Evolutionary conservation across 2,329 filamentous ascomycete species (phyloP), one percentile per base, ranked within the genome.

Genomic region (Elsinoe batatas): DNA sequence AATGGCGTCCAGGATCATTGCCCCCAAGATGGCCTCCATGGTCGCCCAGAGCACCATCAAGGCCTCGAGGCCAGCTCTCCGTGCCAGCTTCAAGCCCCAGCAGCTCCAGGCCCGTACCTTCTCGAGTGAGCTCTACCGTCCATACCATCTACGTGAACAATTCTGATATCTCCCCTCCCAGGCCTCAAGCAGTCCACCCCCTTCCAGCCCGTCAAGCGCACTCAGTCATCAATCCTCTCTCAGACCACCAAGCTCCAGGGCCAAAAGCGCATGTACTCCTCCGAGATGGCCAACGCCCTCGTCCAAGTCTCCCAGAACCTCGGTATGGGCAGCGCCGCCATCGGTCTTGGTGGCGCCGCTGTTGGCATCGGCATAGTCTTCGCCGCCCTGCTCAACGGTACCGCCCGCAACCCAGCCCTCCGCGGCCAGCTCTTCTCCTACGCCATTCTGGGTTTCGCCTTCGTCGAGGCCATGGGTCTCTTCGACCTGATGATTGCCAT

Each of bases 351-450:
- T 63, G 67, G 53, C 33, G 86, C 87, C 72, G 87, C 88, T 89
- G 88, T 93, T 76, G 88, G 88, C 88, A 94, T 93, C 77, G 88
- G 88, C 81, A 84, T 91, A 72, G 88, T 94, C 73, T 94, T 94
- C 83, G 88, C 86, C 72, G 84, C 87, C 70, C 87, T 94, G 73
- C 81, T 94, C 72, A 84, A 87, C 77, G 84, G 84, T 79, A 88
- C 93, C 74, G 87, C 88, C 80, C 88, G 88, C 80, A 95, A 95
- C 87, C 88, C 88, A 71, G 87, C 86, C 72, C 87, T 94, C 79
- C 86, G 88, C 79, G 88, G 88, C 74, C 89, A 94, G 83, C 88
- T 95, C 72, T 95, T 93, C 87, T 88, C 87, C 67, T 91, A 93
- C 79, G 88, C 88, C 82, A 91, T 93, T 87, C 80, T 93, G 72